A percentile compares a stretch with the other conserved stretches of the same genome.
Evolutionary conservation across 768 basidiomycete genomes (phyloP).

Genomic region (Suillus placidus): DNA sequence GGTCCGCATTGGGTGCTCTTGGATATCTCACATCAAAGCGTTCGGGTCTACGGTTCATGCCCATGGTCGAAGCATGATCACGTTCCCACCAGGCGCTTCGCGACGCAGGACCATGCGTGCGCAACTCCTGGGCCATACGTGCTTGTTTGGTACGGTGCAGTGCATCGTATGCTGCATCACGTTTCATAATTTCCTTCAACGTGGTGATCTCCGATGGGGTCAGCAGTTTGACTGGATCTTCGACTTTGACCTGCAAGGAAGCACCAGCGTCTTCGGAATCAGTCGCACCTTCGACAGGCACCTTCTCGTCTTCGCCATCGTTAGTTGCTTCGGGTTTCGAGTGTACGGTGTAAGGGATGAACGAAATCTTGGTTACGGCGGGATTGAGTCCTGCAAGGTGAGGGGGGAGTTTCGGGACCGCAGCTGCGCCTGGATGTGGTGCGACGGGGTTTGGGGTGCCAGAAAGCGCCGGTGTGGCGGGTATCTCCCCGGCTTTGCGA

Average conservation of each 20-base stretch:
- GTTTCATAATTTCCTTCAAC: slow-evolving; percentile 40
- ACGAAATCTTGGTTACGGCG: slow-evolving; percentile 34
- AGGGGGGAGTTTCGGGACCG: slow-evolving; percentile 35
- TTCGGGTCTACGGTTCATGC: slow-evolving; percentile 32
- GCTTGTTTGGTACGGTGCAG: slow-evolving; percentile 51
- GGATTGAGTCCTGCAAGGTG: slow-evolving; percentile 36
- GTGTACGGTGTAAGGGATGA: slow-evolving; percentile 26
- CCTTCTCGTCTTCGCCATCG: slow-evolving; percentile 31
- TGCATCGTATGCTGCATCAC: slow-evolving; percentile 50
- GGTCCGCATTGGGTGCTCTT: slow-evolving; percentile 41
- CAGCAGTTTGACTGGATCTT: slow-evolving; percentile 32
- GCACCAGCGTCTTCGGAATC: slow-evolving; percentile 17
- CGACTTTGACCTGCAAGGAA: slow-evolving; percentile 16
- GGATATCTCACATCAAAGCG: slow-evolving; percentile 62
- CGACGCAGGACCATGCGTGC: slow-evolving; percentile 44
- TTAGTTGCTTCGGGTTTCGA: slow-evolving; percentile 22
- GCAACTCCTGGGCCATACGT: slow-evolving; percentile 54
- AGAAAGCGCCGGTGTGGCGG: slow-evolving; percentile 12
- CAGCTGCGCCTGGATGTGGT: slow-evolving; percentile 29
- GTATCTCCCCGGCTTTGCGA: slow-evolving; percentile 25
- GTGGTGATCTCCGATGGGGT: slow-evolving; percentile 34
- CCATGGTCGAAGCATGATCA: slow-evolving; percentile 41
- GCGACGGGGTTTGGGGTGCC: slow-evolving; percentile 22
- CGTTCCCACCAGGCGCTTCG: slow-evolving; percentile 67
- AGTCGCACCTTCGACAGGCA: slow-evolving; percentile 20